phyloP scores from a whole-genome alignment of 768 basidiomycete genomes.

The Boletellus ananiceps region DNA sequence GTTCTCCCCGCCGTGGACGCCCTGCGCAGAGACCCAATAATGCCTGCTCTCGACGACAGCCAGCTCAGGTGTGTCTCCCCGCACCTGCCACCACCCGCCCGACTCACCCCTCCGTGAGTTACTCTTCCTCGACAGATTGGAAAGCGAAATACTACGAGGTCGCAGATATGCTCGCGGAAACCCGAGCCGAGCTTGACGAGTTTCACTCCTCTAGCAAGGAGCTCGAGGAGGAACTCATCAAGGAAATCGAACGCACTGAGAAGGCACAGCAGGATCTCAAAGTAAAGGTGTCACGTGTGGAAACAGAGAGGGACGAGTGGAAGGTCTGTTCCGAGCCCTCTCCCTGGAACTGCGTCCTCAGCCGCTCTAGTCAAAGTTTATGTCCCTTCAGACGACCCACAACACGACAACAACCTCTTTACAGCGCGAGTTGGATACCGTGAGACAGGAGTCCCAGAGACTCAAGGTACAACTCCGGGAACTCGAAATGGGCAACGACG shows the following conservation, averaged over 20 bases:
- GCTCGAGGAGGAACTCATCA: constrained; percentile 89
- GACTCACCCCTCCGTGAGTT: constrained; percentile 37
- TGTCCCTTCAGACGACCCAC: constrained; percentile 83
- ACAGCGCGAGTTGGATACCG: constrained; percentile 84
- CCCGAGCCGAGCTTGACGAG: constrained; percentile 80
- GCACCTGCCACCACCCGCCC: constrained; percentile 12
- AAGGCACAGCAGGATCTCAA: constrained; percentile 77
- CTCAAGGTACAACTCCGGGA: constrained; percentile 76
- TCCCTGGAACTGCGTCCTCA: background rate
- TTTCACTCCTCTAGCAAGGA: constrained; percentile 87
- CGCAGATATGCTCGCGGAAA: constrained; percentile 79
- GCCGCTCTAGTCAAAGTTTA: constrained; percentile 63
- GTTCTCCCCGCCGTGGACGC: constrained; percentile 58
- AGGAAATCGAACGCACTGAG: constrained; percentile 84
- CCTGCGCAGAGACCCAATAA: constrained; percentile 54
- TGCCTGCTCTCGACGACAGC: constrained; percentile 61
- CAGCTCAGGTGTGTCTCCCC: constrained; percentile 47
- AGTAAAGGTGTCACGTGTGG: constrained; percentile 64
- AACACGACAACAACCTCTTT: constrained; percentile 88
- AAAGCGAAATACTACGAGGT: constrained; percentile 77
- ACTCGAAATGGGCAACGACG: constrained; percentile 96
- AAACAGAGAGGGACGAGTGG: constrained; percentile 84
- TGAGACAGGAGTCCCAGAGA: constrained; percentile 69
- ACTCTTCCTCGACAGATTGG: constrained; percentile 64
- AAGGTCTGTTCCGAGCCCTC: constrained; percentile 54